Base-by-base conservation (phyloP, 352 stramenopile species). In the Phytophthora europaea region DNA sequence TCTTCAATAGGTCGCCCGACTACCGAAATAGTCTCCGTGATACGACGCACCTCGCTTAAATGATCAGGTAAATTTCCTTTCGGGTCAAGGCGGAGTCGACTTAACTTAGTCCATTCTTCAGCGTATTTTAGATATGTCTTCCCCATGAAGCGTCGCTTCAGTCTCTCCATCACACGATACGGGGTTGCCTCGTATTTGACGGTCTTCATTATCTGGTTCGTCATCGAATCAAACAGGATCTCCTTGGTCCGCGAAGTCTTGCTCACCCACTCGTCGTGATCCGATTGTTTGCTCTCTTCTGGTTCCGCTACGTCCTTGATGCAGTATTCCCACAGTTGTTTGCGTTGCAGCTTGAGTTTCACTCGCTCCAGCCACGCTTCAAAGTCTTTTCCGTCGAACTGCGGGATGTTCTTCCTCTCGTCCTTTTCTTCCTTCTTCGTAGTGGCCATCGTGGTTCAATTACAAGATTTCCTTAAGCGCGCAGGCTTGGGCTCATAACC, bases 321-420 rank as follows among this genome's bases (percentile, higher is more conserved):
- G 7, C 43, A 65, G 58, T 31, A 65, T 16, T 65, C 0, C 58
- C 58, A 48, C 23, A 65, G 10, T 2, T 31, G 16, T 18, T 65
- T 55, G 10, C 58, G 58, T n/a, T 65, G 40, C 2, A 65, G 43
- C 43, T 65, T 65, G 20, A 65, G 28, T 43, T 26, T 65, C 4
- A 65, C 16, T 18, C 58, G 26, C 43, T 55, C 38, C 15, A 31
- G n/a, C 58, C 58, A 65, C 12, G 47, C 28, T 9, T 65, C 58
- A 5, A 45, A 65, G n/a, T 65, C 23, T 1, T 36, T 55, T 5
- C 58, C 58, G n/a, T 65, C 58, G 45, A 65, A 65, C 22, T 43
- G 58, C n/a, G 15, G 52, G 31, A 59, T 59, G 0, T 28, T 16
- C 18, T 43, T 58, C 13, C 52, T 4, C 20, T 52, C 20, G 18